These are phyloP conservation scores for Metarhizium anisopliae DNA, from an alignment of 2,329 filamentous ascomycete genomes.

Conservation along the genomic window DNA sequence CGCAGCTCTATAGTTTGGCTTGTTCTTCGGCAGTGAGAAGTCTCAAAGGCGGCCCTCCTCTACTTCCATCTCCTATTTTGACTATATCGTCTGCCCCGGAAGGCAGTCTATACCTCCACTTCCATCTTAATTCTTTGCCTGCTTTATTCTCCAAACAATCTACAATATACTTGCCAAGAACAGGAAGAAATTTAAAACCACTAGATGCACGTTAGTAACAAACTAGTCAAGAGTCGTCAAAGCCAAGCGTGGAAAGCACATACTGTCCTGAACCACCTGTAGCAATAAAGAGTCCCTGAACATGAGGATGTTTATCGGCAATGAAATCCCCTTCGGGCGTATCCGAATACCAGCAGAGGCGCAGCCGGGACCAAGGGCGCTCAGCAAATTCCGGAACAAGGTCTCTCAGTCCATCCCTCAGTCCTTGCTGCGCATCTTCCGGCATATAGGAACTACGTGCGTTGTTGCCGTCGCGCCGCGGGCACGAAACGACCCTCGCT, in stretches of 20 bases:
- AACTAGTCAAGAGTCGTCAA: background rate
- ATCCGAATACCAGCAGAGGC: slow-evolving; percentile 58
- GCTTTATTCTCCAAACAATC: slow-evolving; percentile 25
- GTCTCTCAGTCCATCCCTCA: slow-evolving; percentile 40
- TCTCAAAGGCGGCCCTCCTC: slow-evolving; percentile 18
- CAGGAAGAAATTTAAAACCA: slow-evolving; percentile 18
- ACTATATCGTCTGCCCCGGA: background rate
- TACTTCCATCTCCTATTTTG: slow-evolving; percentile 20
- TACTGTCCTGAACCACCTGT: slow-evolving; percentile 38
- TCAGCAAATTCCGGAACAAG: slow-evolving; percentile 46
- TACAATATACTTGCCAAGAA: slow-evolving; percentile 17
- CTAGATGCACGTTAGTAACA: slow-evolving; percentile 4
- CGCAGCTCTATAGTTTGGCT: slow-evolving; percentile 14
- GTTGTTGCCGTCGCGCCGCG: slow-evolving; percentile 24
- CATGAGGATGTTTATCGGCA: slow-evolving; percentile 44
- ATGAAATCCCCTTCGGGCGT: slow-evolving; percentile 56
- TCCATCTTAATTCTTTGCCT: slow-evolving; percentile 14
- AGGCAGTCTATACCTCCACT: slow-evolving; percentile 18
- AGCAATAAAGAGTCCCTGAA: slow-evolving; percentile 36
- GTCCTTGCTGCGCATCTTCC: slow-evolving; percentile 41
- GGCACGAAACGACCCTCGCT: slow-evolving; percentile 21
- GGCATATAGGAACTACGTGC: slow-evolving; percentile 34
- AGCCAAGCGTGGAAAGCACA: slow-evolving; percentile 2
- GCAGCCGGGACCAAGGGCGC: slow-evolving; percentile 38
- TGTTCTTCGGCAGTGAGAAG: slow-evolving; percentile 16